These are phyloP conservation scores for Auxenochlorella pyrenoidosa DNA, from an alignment of 139 green algal genomes.

Conservation along the genomic window DNA sequence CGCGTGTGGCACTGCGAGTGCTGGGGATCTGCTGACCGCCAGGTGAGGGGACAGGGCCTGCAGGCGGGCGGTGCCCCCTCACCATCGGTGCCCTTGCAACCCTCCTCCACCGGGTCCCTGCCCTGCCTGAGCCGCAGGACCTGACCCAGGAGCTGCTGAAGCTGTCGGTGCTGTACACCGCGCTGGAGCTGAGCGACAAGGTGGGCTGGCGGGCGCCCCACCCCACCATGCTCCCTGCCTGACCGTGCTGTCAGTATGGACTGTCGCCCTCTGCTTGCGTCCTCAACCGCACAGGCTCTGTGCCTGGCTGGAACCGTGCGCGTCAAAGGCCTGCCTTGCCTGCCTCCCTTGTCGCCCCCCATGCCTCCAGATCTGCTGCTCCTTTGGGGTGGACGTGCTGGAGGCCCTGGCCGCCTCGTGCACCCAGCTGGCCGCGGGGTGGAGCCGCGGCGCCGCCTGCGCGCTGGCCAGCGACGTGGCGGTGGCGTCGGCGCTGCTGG, in stretches of 20 bases:
- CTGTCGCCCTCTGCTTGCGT: neutral
- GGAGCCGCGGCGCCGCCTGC: neutral
- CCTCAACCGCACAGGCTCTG: neutral
- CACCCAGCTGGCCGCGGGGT: constrained; percentile 47
- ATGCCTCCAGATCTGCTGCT: constrained; percentile 76
- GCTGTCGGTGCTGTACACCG: constrained; percentile 84
- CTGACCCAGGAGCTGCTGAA: constrained; percentile 90
- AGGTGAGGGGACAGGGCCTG: too few relatives aligned
- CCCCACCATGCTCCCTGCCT: too few relatives aligned
- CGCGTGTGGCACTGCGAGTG: too few relatives aligned
- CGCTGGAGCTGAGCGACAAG: constrained; percentile 92
- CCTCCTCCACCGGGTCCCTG: too few relatives aligned
- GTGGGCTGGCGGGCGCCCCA: constrained; percentile 10
- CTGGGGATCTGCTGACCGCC: too few relatives aligned
- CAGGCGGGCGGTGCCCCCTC: too few relatives aligned
- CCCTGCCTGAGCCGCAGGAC: constrained; percentile 41
- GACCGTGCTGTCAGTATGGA: too few relatives aligned
- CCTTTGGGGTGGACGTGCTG: constrained; percentile 86
- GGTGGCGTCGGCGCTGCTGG: constrained; percentile 36
- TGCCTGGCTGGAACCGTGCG: too few relatives aligned
- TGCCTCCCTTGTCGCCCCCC: too few relatives aligned
- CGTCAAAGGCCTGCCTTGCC: too few relatives aligned
- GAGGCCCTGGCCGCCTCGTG: constrained; percentile 84
- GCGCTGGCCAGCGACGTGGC: constrained; percentile 35
- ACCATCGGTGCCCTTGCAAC: too few relatives aligned